Evolutionary conservation across 345 rosid species (phyloP).

Genomic region (Mercurialis annua): DNA sequence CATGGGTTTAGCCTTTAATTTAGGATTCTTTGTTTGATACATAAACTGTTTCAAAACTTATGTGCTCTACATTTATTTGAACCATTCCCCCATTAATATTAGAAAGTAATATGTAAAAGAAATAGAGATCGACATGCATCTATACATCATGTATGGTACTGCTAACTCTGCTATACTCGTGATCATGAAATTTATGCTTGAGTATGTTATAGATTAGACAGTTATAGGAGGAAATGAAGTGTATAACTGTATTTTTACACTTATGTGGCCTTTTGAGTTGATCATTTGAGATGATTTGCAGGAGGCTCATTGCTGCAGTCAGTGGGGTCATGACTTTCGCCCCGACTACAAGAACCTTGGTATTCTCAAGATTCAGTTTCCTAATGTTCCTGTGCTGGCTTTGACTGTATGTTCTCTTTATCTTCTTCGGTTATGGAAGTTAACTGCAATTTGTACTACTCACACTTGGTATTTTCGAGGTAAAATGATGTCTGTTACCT

Average conservation of each 20-base stretch:
- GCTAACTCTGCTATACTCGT: neutral
- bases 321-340: slow-evolving; percentile 99
- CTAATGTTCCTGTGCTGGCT: slow-evolving; percentile 79
- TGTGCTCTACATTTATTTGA: too few relatives aligned
- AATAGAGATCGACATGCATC: neutral
- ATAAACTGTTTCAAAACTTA: too few relatives aligned
- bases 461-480: slow-evolving; percentile 2
- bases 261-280: neutral
- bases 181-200: neutral
- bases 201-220: neutral
- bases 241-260: slow-evolving; percentile 1
- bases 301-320: slow-evolving; percentile 99
- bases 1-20: too few relatives aligned
- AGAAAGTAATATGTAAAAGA: neutral
- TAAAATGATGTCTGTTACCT: slow-evolving; percentile 18
- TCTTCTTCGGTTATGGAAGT: neutral
- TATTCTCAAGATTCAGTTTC: slow-evolving; percentile 91
- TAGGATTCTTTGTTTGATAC: too few relatives aligned
- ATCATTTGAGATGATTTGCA: slow-evolving; percentile 38
- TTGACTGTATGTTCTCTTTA: slow-evolving; percentile 62
- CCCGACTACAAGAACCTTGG: slow-evolving; percentile 94
- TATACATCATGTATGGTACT: neutral
- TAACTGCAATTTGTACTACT: neutral
- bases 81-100: neutral
- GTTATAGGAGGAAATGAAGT: neutral